Conservation (phyloP, 1,284 basidiomycete species). For the Trichosporon sp. region DNA sequence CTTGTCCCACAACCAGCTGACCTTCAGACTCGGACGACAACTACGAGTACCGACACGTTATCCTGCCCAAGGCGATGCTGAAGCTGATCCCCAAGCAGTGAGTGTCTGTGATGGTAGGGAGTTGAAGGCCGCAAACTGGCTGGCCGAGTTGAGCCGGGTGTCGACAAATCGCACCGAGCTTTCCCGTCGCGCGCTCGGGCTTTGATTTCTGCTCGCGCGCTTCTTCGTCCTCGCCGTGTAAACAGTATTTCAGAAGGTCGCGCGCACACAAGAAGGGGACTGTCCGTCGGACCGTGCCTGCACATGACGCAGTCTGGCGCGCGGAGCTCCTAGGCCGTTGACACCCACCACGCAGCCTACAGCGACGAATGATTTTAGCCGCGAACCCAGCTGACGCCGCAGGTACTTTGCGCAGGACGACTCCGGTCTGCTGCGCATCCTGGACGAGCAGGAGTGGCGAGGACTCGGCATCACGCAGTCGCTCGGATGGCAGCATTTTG, state of each 20-base stretch:
- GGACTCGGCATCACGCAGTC: constrained; percentile 94
- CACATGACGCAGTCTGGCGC: too few relatives aligned
- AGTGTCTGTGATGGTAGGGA: constrained; percentile 49
- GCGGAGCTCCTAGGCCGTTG: too few relatives aligned
- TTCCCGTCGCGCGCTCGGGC: too few relatives aligned
- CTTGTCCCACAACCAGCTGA: neutral
- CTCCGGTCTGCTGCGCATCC: constrained; percentile 71
- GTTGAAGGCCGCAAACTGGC: neutral
- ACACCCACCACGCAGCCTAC: too few relatives aligned
- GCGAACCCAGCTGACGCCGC: constrained; percentile 15
- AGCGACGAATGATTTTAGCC: too few relatives aligned
- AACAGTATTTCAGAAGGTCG: too few relatives aligned
- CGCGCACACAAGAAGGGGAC: too few relatives aligned
- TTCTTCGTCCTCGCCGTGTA: too few relatives aligned
- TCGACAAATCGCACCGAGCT: neutral
- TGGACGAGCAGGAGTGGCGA: constrained; percentile 86
- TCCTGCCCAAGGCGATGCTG: constrained; percentile 78
- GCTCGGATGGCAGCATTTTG: constrained; percentile 95
- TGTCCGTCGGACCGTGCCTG: too few relatives aligned
- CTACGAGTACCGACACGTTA: constrained; percentile 79
- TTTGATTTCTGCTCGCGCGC: too few relatives aligned
- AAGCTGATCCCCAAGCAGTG: constrained; percentile 78
- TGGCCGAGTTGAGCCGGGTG: neutral
- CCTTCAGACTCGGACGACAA: constrained; percentile 53
- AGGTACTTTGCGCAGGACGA: constrained; percentile 62